Percentiles rank a stretch among this genome's conserved stretches.
These are phyloP conservation scores for Areca catechu DNA, from an alignment of 176 grass and related monocot species.

Conservation along the genomic window DNA sequence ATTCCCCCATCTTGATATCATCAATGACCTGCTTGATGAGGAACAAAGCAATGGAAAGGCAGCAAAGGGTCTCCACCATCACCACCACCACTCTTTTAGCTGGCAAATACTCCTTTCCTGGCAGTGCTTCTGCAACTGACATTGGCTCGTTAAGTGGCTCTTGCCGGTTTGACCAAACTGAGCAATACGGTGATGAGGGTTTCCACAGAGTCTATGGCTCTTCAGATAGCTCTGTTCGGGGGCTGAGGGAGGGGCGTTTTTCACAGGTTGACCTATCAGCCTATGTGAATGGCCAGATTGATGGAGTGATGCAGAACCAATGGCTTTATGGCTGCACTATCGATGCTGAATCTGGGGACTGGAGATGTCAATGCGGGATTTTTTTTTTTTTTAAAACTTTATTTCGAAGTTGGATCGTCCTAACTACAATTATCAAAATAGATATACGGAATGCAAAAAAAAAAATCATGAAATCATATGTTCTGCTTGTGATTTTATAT, in stretches of 20 bases:
- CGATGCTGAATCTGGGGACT: conserved; percentile 28
- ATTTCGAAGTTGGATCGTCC: too few species aligned
- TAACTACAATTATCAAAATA: too few species aligned
- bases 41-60: conserved; percentile 42
- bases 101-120: conserved; percentile 75
- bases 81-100: conserved; percentile 26
- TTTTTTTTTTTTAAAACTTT: too few species aligned
- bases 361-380: too few species aligned
- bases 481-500: too few species aligned
- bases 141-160: conserved; percentile 40
- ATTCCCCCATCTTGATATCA: conserved; percentile 98
- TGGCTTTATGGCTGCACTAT: conserved; percentile 43
- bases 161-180: conserved; percentile 32
- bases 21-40: conserved; percentile 88
- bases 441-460: too few species aligned
- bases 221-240: conserved; percentile 1
- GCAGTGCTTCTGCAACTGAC: conserved; percentile 28
- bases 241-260: conserved; percentile 28
- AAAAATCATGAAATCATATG: too few species aligned
- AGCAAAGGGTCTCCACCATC: conserved; percentile 22
- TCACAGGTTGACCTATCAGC: conserved; percentile 48
- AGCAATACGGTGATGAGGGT: conserved; percentile 29
- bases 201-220: conserved; percentile 26
- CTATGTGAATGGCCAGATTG: conserved; percentile 38
- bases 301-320: conserved; percentile 43